phyloP scores from a whole-genome alignment of 179 eudicot species.

The Sideroxylon spinosum region DNA sequence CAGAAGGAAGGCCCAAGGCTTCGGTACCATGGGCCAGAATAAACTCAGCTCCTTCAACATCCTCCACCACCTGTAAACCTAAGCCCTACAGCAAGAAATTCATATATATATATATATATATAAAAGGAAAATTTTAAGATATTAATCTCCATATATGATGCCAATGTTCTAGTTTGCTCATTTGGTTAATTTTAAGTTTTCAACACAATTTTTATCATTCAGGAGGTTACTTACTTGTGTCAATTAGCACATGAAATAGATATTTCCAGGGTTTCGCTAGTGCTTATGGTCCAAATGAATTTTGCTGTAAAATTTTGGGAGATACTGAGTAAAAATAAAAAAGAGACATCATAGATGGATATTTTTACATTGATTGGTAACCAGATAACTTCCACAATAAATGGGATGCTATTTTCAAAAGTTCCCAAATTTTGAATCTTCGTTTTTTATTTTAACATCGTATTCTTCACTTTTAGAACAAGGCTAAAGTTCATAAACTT shows the following conservation, averaged over 20 bases:
- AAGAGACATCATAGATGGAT: neutral
- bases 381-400: neutral
- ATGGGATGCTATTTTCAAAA: neutral
- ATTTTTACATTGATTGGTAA: neutral
- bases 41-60: conserved; percentile 84
- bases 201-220: neutral
- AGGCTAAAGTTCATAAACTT: neutral
- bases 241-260: neutral
- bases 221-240: neutral
- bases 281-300: neutral
- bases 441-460: neutral
- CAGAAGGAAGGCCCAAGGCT: conserved; percentile 78
- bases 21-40: conserved; percentile 92
- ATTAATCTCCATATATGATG: neutral
- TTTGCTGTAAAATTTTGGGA: neutral
- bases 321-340: neutral
- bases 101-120: neutral
- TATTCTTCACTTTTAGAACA: no score
- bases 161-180: neutral
- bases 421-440: neutral
- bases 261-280: neutral
- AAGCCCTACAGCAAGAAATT: conserved; percentile 52
- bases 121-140: neutral
- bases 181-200: neutral
- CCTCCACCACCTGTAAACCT: conserved; percentile 72